phyloP scores from a whole-genome alignment of 2,329 filamentous ascomycete genomes.

The Dactylellina sp. region DNA sequence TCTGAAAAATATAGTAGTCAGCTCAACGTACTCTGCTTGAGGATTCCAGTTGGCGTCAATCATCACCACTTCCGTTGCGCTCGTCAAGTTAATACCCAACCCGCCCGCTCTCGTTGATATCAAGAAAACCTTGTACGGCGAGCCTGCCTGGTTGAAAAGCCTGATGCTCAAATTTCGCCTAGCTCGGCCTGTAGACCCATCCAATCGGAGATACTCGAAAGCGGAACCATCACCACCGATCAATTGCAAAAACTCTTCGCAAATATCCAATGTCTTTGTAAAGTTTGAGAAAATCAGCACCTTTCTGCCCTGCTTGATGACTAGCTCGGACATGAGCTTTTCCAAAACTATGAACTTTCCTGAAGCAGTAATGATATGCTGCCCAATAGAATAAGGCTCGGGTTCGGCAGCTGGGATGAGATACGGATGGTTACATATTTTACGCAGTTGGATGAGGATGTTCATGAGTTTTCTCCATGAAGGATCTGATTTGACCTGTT shows the following conservation, averaged over 20 bases:
- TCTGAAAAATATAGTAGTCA: neutral
- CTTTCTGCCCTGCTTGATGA: constrained; percentile 68
- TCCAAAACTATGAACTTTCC: constrained; percentile 71
- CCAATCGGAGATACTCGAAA: constrained; percentile 68
- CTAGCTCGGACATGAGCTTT: constrained; percentile 67
- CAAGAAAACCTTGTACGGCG: constrained; percentile 69
- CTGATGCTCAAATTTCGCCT: constrained; percentile 69
- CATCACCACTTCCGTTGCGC: constrained; percentile 70
- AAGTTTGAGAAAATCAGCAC: constrained; percentile 71
- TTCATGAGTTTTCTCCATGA: constrained; percentile 69
- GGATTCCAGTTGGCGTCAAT: constrained; percentile 65
- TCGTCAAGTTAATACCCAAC: constrained; percentile 69
- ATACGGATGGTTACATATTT: constrained; percentile 70
- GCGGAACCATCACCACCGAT: constrained; percentile 64
- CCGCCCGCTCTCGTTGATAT: constrained; percentile 70
- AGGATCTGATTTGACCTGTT: constrained; percentile 62
- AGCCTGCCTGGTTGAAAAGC: constrained; percentile 67
- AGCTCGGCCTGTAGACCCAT: constrained; percentile 67
- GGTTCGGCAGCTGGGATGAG: constrained; percentile 66
- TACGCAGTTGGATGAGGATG: constrained; percentile 70
- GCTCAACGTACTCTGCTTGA: constrained; percentile 57
- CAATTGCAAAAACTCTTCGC: constrained; percentile 67
- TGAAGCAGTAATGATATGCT: constrained; percentile 68
- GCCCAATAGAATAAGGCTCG: constrained; percentile 65
- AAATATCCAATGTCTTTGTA: constrained; percentile 67